Evolutionary conservation across 2,329 filamentous ascomycete genomes (phyloP).

Genomic region (Pseudogymnoascus sp.): DNA sequence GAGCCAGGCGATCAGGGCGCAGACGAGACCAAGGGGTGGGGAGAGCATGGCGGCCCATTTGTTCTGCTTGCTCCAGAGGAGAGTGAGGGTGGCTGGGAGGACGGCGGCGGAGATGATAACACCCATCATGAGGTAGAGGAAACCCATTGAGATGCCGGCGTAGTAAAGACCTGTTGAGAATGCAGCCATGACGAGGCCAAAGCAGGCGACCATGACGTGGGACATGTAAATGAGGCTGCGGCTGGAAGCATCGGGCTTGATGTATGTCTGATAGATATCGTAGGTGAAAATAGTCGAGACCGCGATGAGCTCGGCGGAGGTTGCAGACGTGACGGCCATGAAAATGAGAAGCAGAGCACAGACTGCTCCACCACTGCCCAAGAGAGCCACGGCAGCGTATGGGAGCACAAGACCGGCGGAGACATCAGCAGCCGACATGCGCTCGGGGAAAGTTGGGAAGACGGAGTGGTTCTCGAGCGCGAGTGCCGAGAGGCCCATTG

Average conservation of each 20-base stretch:
- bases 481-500: conserved; percentile 75
- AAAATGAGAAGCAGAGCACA: conserved; percentile 76
- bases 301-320: conserved; percentile 76
- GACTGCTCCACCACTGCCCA: conserved; percentile 73
- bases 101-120: conserved; percentile 83
- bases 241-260: conserved; percentile 70
- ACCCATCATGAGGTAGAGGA: conserved; percentile 84
- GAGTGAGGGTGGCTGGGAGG: conserved; percentile 69
- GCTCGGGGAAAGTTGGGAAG: conserved; percentile 65
- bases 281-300: conserved; percentile 80
- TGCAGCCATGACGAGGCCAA: conserved; percentile 67
- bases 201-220: conserved; percentile 64
- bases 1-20: conserved; percentile 67
- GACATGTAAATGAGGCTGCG: conserved; percentile 72
- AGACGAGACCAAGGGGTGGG: conserved; percentile 60
- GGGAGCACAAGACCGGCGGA: conserved; percentile 77
- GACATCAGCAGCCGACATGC: conserved; percentile 67
- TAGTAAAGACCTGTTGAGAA: conserved; percentile 63
- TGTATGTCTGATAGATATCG: conserved; percentile 80
- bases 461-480: conserved; percentile 66
- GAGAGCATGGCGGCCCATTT: conserved; percentile 63
- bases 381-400: conserved; percentile 72
- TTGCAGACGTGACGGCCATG: conserved; percentile 82
- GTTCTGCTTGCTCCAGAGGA: conserved; percentile 76
- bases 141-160: conserved; percentile 72